These are phyloP conservation scores for Triangularia setosa DNA, from an alignment of 2,329 filamentous ascomycete species.

Conservation along the genomic window DNA sequence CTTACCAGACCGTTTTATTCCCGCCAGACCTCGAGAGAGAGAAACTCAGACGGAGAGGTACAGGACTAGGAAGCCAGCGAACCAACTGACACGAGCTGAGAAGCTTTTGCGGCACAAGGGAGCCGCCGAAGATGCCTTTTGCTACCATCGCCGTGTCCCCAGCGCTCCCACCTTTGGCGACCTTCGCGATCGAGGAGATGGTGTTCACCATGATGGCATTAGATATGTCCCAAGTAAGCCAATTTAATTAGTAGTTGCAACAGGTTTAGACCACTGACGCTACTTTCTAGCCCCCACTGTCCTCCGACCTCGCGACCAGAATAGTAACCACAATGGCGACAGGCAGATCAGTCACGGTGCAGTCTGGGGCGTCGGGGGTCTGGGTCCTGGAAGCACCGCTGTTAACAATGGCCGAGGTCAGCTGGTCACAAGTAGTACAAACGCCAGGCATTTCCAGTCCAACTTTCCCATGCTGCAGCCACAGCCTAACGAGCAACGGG, in stretches of 20 bases:
- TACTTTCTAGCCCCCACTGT: slow-evolving; percentile 24
- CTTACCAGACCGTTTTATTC: slow-evolving; percentile 49
- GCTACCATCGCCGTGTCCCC: slow-evolving; percentile 31
- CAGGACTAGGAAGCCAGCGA: slow-evolving; percentile 40
- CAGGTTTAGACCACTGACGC: not conserved
- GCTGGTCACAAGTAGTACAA: slow-evolving; percentile 65
- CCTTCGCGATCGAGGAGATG: not conserved
- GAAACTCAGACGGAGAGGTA: slow-evolving; percentile 41
- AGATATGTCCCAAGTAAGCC: not conserved
- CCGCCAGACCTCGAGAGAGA: slow-evolving; percentile 36
- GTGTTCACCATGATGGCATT: not conserved
- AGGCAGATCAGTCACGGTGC: slow-evolving; percentile 62
- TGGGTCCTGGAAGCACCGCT: slow-evolving; percentile 52
- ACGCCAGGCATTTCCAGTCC: slow-evolving; percentile 62
- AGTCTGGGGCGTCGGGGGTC: slow-evolving; percentile 75
- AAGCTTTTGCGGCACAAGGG: slow-evolving; percentile 41
- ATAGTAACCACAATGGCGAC: slow-evolving; percentile 21
- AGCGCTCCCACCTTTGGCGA: not conserved
- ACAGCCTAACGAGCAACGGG: slow-evolving; percentile 55
- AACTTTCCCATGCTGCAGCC: slow-evolving; percentile 41
- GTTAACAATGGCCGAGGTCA: slow-evolving; percentile 62
- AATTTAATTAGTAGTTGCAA: too few relatives aligned
- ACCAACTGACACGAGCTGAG: slow-evolving; percentile 42
- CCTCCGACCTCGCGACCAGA: slow-evolving; percentile 26
- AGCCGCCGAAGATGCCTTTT: slow-evolving; percentile 42